These are phyloP conservation scores for Phaeoacremonium minimum DNA, from an alignment of 2,329 filamentous ascomycete species.

Conservation along the genomic window DNA sequence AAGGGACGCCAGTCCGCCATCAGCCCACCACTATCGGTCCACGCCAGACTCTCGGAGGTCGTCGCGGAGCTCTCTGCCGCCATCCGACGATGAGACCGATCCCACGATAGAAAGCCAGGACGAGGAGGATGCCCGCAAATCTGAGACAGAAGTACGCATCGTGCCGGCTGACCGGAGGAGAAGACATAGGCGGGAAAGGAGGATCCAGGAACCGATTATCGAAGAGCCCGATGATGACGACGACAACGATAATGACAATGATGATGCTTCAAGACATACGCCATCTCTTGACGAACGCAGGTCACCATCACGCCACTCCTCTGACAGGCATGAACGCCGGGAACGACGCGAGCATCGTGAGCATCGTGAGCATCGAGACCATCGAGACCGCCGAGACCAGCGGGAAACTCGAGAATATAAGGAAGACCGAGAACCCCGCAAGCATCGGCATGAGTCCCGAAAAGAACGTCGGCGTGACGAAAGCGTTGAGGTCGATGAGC, in stretches of 20 bases:
- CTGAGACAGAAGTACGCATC: conserved; percentile 6
- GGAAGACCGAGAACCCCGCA: too few relatives aligned
- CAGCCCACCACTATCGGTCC: conserved; percentile 29
- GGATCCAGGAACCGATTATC: background rate
- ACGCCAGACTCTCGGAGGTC: conserved; percentile 29
- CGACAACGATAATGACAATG: conserved; percentile 10
- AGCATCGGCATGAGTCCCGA: conserved; percentile 18
- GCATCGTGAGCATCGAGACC: too few relatives aligned
- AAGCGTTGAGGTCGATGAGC: conserved; percentile 16
- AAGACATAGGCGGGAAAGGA: background rate
- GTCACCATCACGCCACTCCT: conserved; percentile 17
- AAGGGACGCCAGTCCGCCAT: conserved; percentile 25
- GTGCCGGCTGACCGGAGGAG: background rate
- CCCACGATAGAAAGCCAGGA: conserved; percentile 27
- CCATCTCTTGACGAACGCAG: conserved; percentile 10
- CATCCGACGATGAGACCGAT: conserved; percentile 29
- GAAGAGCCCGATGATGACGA: conserved; percentile 6
- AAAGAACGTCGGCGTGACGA: conserved; percentile 15
- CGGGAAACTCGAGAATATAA: too few relatives aligned
- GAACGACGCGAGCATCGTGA: background rate
- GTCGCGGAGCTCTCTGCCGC: conserved; percentile 26
- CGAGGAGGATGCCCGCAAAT: conserved; percentile 17
- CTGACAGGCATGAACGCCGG: conserved; percentile 9
- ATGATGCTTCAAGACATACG: conserved; percentile 14
- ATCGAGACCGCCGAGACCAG: conserved; percentile 8